Evolutionary conservation across 306 rosid genomes (phyloP), one percentile per base, ranked within the genome.

Genomic region (Prinsepia uniflora): DNA sequence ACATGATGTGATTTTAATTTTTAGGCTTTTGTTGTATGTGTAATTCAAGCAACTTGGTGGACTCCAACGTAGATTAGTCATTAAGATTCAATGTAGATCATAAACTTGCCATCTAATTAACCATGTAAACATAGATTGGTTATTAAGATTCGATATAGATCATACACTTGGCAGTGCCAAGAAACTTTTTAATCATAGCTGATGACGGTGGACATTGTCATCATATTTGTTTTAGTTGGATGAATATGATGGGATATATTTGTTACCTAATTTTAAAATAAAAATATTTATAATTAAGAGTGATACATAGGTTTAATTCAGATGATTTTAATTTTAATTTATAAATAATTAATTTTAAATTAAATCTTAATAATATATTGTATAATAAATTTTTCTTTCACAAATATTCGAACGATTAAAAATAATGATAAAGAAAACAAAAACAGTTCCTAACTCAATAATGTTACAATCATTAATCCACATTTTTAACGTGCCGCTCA

Each of bases 401-500:
- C n/a, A n/a, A n/a, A n/a, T n/a, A n/a, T n/a, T n/a, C n/a, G n/a
- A n/a, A n/a, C n/a, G n/a, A n/a, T n/a, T 24, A 24, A 2, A 24
- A 24, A 24, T 2, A 24, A 24, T 24, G 30, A 30, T 30, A 30
- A 30, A 30, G 36, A 30, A 30, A 2, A 30, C 3, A 30, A 30
- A 30, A 30, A 30, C 4, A 30, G 36, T 2, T 0, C 2, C 36
- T 30, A 1, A 30, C 22, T 30, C 10, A 65, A 66, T 46, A 12
- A 4, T 36, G 43, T 12, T 9, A 1, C 45, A 56, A 22, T 20
- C 9, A 54, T 49, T 44, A 5, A 9, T 42, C 24, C 48, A 7
- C 48, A 34, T 71, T 45, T 71, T 49, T 30, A 30, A 20, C 67
- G 46, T 46, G 75, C 19, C 46, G 46, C 30, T 11, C 75, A 19